A percentile compares a stretch with the other conserved stretches of the same genome.
Evolutionary conservation across 495 filamentous ascomycete species (phyloP).

Genomic region (Aspergillus cristatus): DNA sequence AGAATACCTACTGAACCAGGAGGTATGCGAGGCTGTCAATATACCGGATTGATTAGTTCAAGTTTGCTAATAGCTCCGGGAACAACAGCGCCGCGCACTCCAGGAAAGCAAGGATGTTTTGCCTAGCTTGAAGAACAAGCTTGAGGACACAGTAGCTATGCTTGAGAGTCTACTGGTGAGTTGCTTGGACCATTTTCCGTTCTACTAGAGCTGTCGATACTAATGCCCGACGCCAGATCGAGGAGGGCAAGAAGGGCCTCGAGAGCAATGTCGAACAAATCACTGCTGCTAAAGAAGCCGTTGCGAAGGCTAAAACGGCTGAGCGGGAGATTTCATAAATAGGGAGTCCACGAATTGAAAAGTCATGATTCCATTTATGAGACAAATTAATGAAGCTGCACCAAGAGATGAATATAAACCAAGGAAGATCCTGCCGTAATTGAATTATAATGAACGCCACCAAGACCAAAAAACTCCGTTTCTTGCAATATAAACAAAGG

Average conservation of each 20-base stretch:
- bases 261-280: slow-evolving; percentile 48
- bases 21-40: slow-evolving; percentile 44
- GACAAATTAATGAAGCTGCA: slow-evolving; percentile 4
- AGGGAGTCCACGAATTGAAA: not conserved
- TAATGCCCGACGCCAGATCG: slow-evolving; percentile 17
- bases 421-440: slow-evolving; percentile 10
- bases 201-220: not conserved
- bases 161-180: slow-evolving; percentile 59
- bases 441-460: slow-evolving; percentile 13
- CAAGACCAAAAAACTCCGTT: slow-evolving; percentile 20
- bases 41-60: not conserved
- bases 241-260: slow-evolving; percentile 36
- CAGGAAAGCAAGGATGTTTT: slow-evolving; percentile 80
- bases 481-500: slow-evolving; percentile 14
- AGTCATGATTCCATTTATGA: slow-evolving; percentile 1
- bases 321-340: slow-evolving; percentile 32
- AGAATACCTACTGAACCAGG: slow-evolving; percentile 68
- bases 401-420: slow-evolving; percentile 13
- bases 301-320: slow-evolving; percentile 47
- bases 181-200: slow-evolving; percentile 1
- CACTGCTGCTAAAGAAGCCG: slow-evolving; percentile 48
- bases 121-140: slow-evolving; percentile 54
- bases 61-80: slow-evolving; percentile 6
- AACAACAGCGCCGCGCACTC: slow-evolving; percentile 56
- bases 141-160: slow-evolving; percentile 55